These are phyloP conservation scores for Zalaria sp. DNA, from an alignment of 2,329 filamentous ascomycete genomes.

Conservation along the genomic window DNA sequence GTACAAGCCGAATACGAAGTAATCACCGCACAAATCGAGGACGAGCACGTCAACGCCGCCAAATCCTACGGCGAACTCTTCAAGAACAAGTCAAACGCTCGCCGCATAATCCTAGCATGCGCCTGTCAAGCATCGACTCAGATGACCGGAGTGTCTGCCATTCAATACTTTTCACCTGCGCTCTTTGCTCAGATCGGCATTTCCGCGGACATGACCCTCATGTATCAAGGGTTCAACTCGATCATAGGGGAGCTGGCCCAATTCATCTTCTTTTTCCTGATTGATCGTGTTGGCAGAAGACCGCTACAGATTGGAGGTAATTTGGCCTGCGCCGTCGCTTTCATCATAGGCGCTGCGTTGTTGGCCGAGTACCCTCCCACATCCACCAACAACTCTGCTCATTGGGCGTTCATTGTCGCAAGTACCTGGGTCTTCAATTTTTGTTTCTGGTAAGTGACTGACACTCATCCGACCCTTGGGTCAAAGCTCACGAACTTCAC, in stretches of 20 bases:
- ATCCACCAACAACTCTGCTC: constrained; percentile 8
- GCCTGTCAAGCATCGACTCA: constrained; percentile 14
- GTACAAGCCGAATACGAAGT: constrained; percentile 13
- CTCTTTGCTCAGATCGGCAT: constrained; percentile 14
- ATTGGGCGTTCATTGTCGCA: constrained; percentile 13
- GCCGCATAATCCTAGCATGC: constrained; percentile 13
- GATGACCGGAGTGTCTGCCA: constrained; percentile 16
- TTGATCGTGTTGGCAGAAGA: constrained; percentile 11
- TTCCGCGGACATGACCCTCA: constrained; percentile 7
- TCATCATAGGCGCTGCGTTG: constrained; percentile 12
- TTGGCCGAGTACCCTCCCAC: constrained; percentile 9
- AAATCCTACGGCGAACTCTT: constrained; percentile 12
- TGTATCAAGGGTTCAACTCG: constrained; percentile 10
- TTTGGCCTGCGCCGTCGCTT: constrained; percentile 9
- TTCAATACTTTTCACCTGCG: constrained; percentile 15
- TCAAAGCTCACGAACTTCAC: background rate
- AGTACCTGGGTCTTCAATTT: constrained; percentile 15
- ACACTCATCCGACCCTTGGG: background rate
- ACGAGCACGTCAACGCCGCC: constrained; percentile 10
- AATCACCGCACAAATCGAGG: constrained; percentile 11
- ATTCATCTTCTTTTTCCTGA: constrained; percentile 22
- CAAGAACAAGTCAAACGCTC: constrained; percentile 9
- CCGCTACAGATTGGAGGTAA: constrained; percentile 11
- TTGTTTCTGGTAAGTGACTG: constrained; percentile 23
- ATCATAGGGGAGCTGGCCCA: constrained; percentile 50